phyloP scores from a whole-genome alignment of 2,329 filamentous ascomycete species.

The Neonectria magnoliae region DNA sequence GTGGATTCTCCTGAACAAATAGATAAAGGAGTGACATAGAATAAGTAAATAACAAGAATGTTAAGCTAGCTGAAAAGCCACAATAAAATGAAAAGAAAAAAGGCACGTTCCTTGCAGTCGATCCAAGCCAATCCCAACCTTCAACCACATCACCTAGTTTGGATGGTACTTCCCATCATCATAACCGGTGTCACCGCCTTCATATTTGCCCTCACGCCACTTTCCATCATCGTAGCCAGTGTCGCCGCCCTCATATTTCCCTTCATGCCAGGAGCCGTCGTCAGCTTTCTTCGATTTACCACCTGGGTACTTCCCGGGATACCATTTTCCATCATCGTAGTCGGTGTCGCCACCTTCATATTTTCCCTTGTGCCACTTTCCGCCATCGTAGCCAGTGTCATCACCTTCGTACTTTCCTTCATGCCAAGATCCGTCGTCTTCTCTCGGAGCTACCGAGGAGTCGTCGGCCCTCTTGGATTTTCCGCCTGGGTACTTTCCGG shows the following conservation, averaged over 20 bases:
- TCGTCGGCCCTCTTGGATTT: conserved; percentile 3
- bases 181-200: background rate
- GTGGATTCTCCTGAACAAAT: background rate
- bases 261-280: conserved; percentile 17
- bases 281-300: background rate
- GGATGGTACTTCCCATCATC: background rate
- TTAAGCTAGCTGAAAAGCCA: background rate
- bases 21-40: background rate
- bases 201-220: conserved; percentile 12
- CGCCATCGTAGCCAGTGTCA: conserved; percentile 14
- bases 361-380: background rate
- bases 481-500: background rate
- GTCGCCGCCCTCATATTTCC: conserved; percentile 13
- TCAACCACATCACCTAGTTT: background rate
- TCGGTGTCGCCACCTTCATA: no score
- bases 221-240: conserved; percentile 16
- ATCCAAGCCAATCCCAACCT: background rate
- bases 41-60: background rate
- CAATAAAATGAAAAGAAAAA: background rate
- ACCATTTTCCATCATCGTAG: no score
- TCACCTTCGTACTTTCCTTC: conserved; percentile 30
- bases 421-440: conserved; percentile 13
- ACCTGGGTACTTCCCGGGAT: background rate
- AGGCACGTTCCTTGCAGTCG: no score
- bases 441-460: no score